phyloP scores from a whole-genome alignment of 768 basidiomycete species.

The Wakefieldia striispora region DNA sequence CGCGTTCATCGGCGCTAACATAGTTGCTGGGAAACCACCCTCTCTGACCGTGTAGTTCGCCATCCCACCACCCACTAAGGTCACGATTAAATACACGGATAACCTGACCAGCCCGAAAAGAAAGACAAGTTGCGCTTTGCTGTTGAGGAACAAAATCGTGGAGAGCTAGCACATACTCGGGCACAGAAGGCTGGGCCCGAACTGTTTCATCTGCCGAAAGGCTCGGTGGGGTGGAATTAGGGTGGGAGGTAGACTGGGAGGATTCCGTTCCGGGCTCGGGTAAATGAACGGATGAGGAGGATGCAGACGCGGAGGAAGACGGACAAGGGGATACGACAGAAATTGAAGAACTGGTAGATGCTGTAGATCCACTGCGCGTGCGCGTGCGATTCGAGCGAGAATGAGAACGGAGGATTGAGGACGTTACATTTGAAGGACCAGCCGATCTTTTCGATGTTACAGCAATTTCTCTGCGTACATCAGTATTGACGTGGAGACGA shows the following conservation, averaged over 20 bases:
- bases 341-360: slow-evolving; percentile 55
- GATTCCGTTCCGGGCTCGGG: slow-evolving; percentile 36
- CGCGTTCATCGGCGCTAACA: slow-evolving; percentile 63
- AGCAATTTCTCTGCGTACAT: slow-evolving; percentile 34
- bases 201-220: slow-evolving; percentile 49
- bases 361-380: slow-evolving; percentile 50
- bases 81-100: slow-evolving; percentile 90
- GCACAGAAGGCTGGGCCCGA: slow-evolving; percentile 34
- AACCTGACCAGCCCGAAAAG: slow-evolving; percentile 87
- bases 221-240: slow-evolving; percentile 38
- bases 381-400: slow-evolving; percentile 26
- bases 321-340: slow-evolving; percentile 56
- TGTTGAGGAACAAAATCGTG: slow-evolving; percentile 83
- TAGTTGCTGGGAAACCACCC: slow-evolving; percentile 99
- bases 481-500: slow-evolving; percentile 51
- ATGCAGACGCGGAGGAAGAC: slow-evolving; percentile 48
- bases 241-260: slow-evolving; percentile 7
- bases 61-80: slow-evolving; percentile 97
- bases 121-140: slow-evolving; percentile 75
- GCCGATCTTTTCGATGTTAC: slow-evolving; percentile 33
- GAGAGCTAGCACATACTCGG: slow-evolving; percentile 86
- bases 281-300: slow-evolving; percentile 47
- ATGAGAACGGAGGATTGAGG: slow-evolving; percentile 17
- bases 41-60: slow-evolving; percentile 81
- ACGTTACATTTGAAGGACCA: slow-evolving; percentile 29